Conservation (phyloP, 2,329 filamentous ascomycete species). For the Penicillium sp. region DNA sequence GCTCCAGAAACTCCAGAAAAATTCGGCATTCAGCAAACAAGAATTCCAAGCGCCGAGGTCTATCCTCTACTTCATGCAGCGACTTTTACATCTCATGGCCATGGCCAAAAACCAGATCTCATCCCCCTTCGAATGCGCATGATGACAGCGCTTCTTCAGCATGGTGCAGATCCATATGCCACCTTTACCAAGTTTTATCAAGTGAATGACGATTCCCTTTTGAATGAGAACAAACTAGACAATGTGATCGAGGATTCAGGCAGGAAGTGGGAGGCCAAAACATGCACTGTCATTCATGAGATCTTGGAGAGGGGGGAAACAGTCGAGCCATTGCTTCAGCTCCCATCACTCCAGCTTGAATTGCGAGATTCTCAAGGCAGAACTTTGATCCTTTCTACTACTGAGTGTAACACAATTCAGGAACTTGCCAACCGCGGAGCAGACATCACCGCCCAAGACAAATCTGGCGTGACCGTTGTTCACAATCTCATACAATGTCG, state of each 20-base stretch:
- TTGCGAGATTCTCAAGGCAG: constrained; percentile 10
- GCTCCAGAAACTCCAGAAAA: neutral
- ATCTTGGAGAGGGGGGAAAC: neutral
- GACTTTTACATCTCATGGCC: neutral
- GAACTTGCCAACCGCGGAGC: neutral
- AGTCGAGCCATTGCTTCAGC: constrained; percentile 16
- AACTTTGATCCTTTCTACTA: constrained; percentile 10
- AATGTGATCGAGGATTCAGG: neutral
- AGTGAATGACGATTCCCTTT: neutral
- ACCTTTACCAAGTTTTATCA: constrained; percentile 3
- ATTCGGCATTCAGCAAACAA: neutral
- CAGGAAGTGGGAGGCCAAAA: neutral
- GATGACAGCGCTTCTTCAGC: constrained; percentile 14
- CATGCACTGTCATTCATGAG: constrained; percentile 13
- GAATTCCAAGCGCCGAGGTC: neutral
- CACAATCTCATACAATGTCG: neutral
- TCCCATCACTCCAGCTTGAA: constrained; percentile 15
- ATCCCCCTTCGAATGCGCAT: constrained; percentile 2
- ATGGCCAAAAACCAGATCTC: neutral
- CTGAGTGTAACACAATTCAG: neutral
- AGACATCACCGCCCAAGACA: neutral
- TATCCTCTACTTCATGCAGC: neutral
- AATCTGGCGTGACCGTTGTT: neutral
- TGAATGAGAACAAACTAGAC: neutral
- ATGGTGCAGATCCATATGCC: constrained; percentile 22